phyloP scores from a whole-genome alignment of 1,284 basidiomycete species.

The Irpex sp. region DNA sequence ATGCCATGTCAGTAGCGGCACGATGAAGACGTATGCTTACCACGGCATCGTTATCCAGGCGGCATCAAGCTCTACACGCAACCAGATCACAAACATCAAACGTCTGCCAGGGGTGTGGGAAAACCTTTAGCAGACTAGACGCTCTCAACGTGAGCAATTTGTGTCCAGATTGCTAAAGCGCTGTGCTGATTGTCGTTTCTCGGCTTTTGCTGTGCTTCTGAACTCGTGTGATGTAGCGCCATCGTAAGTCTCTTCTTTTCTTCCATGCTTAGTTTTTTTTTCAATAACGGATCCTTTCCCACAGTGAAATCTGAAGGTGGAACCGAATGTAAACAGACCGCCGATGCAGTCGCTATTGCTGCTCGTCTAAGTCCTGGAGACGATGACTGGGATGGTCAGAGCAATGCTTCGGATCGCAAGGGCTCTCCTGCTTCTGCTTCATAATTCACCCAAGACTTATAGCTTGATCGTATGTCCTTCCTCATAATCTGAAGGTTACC shows the following conservation, averaged over 20 bases:
- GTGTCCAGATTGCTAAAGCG: constrained; percentile 21
- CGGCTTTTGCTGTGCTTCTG: constrained; percentile 13
- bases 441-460: not conserved
- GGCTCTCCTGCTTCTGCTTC: constrained; percentile 1
- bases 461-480: not conserved
- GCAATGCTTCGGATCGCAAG: constrained; percentile 23
- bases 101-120: constrained; percentile 88
- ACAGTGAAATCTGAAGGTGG: constrained; percentile 80
- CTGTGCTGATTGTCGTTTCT: constrained; percentile 5
- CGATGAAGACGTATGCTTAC: not conserved
- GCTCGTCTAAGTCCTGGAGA: constrained; percentile 25
- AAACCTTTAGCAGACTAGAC: constrained; percentile 91
- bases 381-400: constrained; percentile 29
- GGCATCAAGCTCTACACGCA: constrained; percentile 85
- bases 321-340: constrained; percentile 56
- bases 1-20: not conserved
- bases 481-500: not conserved
- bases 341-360: constrained; percentile 26
- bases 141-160: constrained; percentile 73
- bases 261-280: not conserved
- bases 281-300: constrained; percentile 9
- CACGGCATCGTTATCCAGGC: constrained; percentile 36
- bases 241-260: constrained; percentile 26
- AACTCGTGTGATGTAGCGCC: constrained; percentile 25
- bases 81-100: constrained; percentile 76